Evolutionary conservation across 805 yeast genomes (phyloP), one percentile per base, ranked within the genome.

Genomic region (Pichia californica): DNA sequence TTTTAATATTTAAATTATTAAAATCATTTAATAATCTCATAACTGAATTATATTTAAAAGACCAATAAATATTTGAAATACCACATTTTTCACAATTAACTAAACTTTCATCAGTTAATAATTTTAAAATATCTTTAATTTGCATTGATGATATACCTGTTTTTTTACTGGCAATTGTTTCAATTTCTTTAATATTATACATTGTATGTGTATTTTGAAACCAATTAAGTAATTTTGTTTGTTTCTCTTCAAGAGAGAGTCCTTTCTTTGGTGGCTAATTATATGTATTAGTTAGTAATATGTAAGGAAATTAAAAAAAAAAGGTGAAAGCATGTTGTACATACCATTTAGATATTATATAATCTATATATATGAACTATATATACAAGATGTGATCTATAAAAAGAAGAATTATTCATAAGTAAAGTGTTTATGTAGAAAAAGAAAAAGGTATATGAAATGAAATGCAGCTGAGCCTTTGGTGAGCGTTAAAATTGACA

Each of bases 51-150:
- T 59, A 63, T 47, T 56, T 59, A 55, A 71, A 75, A 40, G 73
- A 63, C 78, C 79, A 77, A 46, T 74, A 77, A 3, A 75, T 59
- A 41, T 72, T 73, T 13, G 71, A 64, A 13, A 64, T 62, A 0
- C 83, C 84, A 54, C 83, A 76, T 55, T 77, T 78, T 47, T 74
- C 79, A 31, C 68, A 65, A 35, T 67, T 68, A 7, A 76, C 65
- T 26, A 74, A 50, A 20, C 66, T 70, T 41, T 77, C 83, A 48
- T 75, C 79, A 9, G 74, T 52, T 45, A 77, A 63, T 4, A 55
- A 49, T 33, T 71, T 72, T 9, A 77, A 50, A 2, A 76, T 48
- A 9, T 73, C 79, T 51, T 77, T 77, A 32, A 77, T 73, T 40
- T 73, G 71, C 75, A 76, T 75, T 0, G 76, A 54, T n/a, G 74